A percentile compares a stretch with the other conserved stretches of the same genome.
Conservation (phyloP, 2,329 filamentous ascomycete species). For the Microdochium bolleyi region DNA sequence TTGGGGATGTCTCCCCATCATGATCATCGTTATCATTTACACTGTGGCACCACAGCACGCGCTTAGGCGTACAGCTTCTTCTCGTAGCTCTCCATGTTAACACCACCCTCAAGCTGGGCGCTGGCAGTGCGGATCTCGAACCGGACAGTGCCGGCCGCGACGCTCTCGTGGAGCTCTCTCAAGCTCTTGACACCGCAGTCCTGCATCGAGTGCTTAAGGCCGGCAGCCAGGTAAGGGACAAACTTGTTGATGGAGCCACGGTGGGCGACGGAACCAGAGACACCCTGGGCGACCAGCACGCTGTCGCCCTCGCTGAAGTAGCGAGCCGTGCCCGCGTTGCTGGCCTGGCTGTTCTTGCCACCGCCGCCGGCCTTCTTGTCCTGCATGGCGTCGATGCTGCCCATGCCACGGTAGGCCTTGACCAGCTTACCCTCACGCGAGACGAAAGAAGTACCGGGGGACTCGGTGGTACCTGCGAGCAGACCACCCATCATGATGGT, state of each 20-base stretch:
- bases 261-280: conserved; percentile 78
- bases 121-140: conserved; percentile 94
- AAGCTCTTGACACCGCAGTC: conserved; percentile 86
- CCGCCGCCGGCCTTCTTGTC: conserved; percentile 88
- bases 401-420: conserved; percentile 99
- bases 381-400: conserved; percentile 98
- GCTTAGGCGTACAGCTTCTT: conserved; percentile 94
- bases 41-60: neutral
- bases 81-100: conserved; percentile 98
- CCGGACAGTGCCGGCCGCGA: conserved; percentile 66
- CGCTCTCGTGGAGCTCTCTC: conserved; percentile 65
- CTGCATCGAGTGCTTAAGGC: conserved; percentile 95
- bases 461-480: conserved; percentile 93
- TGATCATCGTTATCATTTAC: neutral
- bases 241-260: conserved; percentile 87
- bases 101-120: conserved; percentile 91
- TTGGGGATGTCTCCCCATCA: neutral
- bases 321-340: conserved; percentile 90
- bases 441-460: conserved; percentile 92
- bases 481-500: conserved; percentile 99
- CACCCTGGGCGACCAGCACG: conserved; percentile 92
- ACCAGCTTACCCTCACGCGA: conserved; percentile 95
- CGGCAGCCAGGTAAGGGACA: conserved; percentile 88
- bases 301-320: conserved; percentile 98
- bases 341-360: conserved; percentile 64